These are phyloP conservation scores for Vigna reflexopilosa DNA, from an alignment of 306 rosid species.

Conservation along the genomic window DNA sequence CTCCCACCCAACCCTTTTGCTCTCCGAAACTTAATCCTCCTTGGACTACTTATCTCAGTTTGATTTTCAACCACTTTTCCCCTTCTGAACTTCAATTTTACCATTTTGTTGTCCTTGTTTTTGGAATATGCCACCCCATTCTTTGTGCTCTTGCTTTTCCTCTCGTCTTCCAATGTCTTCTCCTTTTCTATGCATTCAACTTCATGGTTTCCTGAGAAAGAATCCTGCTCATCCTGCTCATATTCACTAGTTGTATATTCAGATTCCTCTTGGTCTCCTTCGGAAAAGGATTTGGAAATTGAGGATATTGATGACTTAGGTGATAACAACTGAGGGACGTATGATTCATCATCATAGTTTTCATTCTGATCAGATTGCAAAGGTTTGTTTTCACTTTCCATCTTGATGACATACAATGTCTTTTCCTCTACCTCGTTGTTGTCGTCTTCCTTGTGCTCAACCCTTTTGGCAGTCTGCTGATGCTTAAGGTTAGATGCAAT, in stretches of 20 bases:
- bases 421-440: conserved; percentile 63
- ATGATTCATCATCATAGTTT: conserved; percentile 44
- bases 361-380: conserved; percentile 54
- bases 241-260: conserved; percentile 61
- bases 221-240: conserved; percentile 51
- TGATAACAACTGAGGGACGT: conserved; percentile 43
- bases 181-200: conserved; percentile 49
- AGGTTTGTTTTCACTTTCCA: conserved; percentile 60
- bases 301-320: conserved; percentile 50
- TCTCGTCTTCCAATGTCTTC: conserved; percentile 43
- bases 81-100: conserved; percentile 64
- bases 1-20: conserved; percentile 56
- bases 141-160: conserved; percentile 46
- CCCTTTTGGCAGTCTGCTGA: conserved; percentile 44
- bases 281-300: conserved; percentile 44
- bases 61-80: conserved; percentile 68
- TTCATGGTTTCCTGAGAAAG: conserved; percentile 51
- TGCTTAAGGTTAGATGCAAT: conserved; percentile 42
- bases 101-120: conserved; percentile 52
- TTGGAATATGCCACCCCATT: conserved; percentile 47
- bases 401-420: conserved; percentile 73
- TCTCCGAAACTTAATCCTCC: conserved; percentile 77
- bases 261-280: conserved; percentile 60
- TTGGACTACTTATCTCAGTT: conserved; percentile 56
- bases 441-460: conserved; percentile 49